phyloP scores from a whole-genome alignment of 78 protist genomes.

The Andalucia godoyi region DNA sequence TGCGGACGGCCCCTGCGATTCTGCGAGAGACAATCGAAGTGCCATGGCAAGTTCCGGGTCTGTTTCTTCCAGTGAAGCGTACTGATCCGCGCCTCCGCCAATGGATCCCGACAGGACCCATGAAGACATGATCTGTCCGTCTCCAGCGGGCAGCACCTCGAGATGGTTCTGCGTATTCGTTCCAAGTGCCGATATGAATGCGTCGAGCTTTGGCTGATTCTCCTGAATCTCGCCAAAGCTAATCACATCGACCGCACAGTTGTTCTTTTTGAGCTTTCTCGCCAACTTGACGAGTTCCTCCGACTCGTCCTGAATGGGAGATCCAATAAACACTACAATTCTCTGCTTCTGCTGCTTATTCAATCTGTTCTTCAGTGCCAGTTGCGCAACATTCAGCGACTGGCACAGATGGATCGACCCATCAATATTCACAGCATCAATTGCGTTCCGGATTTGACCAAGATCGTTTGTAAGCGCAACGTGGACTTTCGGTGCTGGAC shows the following conservation, averaged over 20 bases:
- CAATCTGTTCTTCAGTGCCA: slow-evolving; percentile 39
- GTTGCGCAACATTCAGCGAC: slow-evolving; percentile 25
- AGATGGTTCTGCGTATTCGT: slow-evolving; percentile 24
- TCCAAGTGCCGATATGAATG: slow-evolving; percentile 23
- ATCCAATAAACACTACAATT: slow-evolving; percentile 53
- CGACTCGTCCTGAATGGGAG: slow-evolving; percentile 14
- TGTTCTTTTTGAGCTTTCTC: slow-evolving; percentile 24
- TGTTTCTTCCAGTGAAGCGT: slow-evolving; percentile 3
- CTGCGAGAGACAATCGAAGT: slow-evolving; percentile 16
- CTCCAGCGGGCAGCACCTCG: background rate
- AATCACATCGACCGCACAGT: slow-evolving; percentile 41
- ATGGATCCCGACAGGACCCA: background rate
- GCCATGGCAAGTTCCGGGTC: slow-evolving; percentile 38
- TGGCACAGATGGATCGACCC: slow-evolving; percentile 5
- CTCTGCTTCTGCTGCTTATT: slow-evolving; percentile 19
- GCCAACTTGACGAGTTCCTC: slow-evolving; percentile 30
- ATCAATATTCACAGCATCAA: slow-evolving; percentile 3
- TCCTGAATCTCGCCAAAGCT: slow-evolving; percentile 48
- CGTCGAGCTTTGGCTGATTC: slow-evolving; percentile 26
- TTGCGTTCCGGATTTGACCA: slow-evolving; percentile 22
- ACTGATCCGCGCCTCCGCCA: slow-evolving; percentile 1
- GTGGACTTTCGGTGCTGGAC: slow-evolving; percentile 14
- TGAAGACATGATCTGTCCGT: slow-evolving; percentile 8
- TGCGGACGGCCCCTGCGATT: background rate
- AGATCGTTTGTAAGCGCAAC: slow-evolving; percentile 42